Conservation (phyloP, 331 rosid species). For the Malus hybrid region DNA sequence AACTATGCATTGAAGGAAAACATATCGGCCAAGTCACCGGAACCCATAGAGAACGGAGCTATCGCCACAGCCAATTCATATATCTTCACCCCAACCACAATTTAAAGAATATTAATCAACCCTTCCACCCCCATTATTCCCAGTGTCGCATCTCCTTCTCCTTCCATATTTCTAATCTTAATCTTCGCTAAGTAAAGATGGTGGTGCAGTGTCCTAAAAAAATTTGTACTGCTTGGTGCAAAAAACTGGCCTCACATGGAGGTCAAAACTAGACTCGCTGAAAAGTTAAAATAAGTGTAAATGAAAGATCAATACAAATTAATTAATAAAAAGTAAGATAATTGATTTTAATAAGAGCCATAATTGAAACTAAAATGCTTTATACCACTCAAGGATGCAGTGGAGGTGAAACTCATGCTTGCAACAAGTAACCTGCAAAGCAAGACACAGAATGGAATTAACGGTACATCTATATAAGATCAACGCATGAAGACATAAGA, state of each 20-base stretch:
- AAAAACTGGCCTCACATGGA: neutral
- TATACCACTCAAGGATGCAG: conserved; percentile 95
- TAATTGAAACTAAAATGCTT: neutral
- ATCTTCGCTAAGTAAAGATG: neutral
- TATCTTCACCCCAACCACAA: neutral
- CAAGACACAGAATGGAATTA: conserved; percentile 13
- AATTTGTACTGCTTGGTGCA: neutral
- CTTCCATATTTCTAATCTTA: neutral
- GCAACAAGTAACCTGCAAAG: conserved; percentile 69
- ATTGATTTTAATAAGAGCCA: neutral
- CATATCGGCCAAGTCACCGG: neutral
- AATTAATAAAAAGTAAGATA: neutral
- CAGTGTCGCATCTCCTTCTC: neutral
- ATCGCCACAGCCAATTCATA: neutral
- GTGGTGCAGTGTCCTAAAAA: neutral
- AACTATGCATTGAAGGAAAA: neutral
- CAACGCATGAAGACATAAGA: neutral
- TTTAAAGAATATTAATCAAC: neutral
- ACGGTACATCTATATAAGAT: neutral
- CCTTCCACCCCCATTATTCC: neutral
- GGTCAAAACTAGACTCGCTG: neutral
- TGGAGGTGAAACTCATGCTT: conserved; percentile 90
- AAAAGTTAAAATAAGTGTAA: neutral
- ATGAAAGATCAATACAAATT: neutral
- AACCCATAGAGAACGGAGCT: neutral